Base-by-base conservation (phyloP, 1,139 yeast genomes). In the Blastobotrys apis region DNA sequence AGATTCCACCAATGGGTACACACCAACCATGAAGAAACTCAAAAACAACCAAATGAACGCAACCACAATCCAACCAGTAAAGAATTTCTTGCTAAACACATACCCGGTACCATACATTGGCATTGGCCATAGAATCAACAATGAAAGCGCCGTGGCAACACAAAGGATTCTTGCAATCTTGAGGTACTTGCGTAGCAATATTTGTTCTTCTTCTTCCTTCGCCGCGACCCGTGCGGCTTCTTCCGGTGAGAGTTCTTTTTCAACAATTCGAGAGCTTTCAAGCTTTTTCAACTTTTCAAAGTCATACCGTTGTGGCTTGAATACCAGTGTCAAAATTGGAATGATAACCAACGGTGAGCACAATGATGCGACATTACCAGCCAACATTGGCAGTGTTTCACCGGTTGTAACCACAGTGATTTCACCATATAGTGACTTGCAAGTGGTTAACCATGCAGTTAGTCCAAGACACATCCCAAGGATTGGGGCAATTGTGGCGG, bases 341-440 rank as follows among this genome's bases (percentile, higher is more conserved):
- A 81, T 71, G 47, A 81, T 71, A 16, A 88, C 63, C 27, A 76
- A 57, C n/a, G 96, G 95, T 1, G 88, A 75, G 44, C 80, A 71
- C 50, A 88, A 68, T 0, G 96, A 92, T 43, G 85, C 87, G 37
- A 85, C 78, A 59, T 86, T 87, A 47, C 96, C 96, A 2, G 84
- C 80, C 51, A 86, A 72, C 94, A 85, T 85, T 25, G 95, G 82
- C 60, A 83, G 75, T 61, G 85, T 92, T 52, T 74, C 75, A 51
- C 87, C 86, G 19, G 94, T 77, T 39, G 80, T 81, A 33, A 67
- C 76, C 40, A 84, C 80, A 26, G 75, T 77, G 44, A 76, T 61
- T 40, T 65, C 64, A 21, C 67, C 68, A 22, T 37, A 16, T 23
- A 58, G 65, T 36, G 62, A 25, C 21, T 33, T 20, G 13, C 36